A percentile compares a stretch with the other conserved stretches of the same genome.
These are phyloP conservation scores for Thermomucor indicae-seudaticae DNA, from an alignment of 371 early-diverging fungal genomes.

Conservation along the genomic window DNA sequence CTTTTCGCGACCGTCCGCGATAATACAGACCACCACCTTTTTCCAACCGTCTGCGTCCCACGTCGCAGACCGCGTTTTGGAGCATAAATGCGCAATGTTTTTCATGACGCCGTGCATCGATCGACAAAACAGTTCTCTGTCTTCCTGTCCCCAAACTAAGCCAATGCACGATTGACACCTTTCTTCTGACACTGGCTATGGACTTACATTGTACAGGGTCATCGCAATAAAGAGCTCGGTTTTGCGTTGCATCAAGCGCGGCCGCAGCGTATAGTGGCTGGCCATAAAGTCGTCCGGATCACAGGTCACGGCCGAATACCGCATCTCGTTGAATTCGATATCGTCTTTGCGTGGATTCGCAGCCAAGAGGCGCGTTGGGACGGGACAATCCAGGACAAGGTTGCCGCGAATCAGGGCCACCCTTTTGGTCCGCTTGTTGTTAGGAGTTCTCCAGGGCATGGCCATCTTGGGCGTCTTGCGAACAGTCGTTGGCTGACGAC, in stretches of 20 bases:
- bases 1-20: slow-evolving; percentile 80
- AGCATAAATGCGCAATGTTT: slow-evolving; percentile 76
- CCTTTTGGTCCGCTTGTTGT: neutral
- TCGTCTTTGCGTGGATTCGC: slow-evolving; percentile 33
- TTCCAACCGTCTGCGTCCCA: slow-evolving; percentile 84
- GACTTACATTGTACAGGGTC: slow-evolving; percentile 42
- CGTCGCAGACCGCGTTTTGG: slow-evolving; percentile 44
- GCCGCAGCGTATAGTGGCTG: slow-evolving; percentile 76
- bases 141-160: slow-evolving; percentile 38
- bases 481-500: too few relatives aligned
- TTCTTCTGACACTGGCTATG: neutral
- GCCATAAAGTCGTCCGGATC: slow-evolving; percentile 80
- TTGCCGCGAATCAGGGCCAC: slow-evolving; percentile 49
- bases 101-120: slow-evolving; percentile 77
- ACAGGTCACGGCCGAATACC: slow-evolving; percentile 82
- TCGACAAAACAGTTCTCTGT: slow-evolving; percentile 62
- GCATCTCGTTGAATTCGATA: slow-evolving; percentile 73
- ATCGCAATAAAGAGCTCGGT: slow-evolving; percentile 90
- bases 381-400: slow-evolving; percentile 47
- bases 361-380: slow-evolving; percentile 37
- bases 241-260: slow-evolving; percentile 64
- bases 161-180: neutral
- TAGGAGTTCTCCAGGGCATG: too few relatives aligned
- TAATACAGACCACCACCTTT: slow-evolving; percentile 81
- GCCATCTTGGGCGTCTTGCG: too few relatives aligned